phyloP scores from a whole-genome alignment of 2,329 filamentous ascomycete genomes.

The Alternaria sp. region DNA sequence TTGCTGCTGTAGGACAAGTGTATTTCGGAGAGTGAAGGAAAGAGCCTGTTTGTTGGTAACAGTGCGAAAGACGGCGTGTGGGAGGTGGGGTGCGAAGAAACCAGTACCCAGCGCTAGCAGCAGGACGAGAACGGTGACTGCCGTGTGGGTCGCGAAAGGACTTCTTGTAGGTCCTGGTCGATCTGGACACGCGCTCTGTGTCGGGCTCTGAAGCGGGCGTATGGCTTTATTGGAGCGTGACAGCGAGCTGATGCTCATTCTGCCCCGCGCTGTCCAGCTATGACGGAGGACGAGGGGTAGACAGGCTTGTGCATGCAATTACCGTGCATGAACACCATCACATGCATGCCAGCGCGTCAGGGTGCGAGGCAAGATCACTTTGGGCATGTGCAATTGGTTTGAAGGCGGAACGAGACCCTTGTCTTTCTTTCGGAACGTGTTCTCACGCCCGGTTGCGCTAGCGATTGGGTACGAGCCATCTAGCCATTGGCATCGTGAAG shows the following conservation, averaged over 20 bases:
- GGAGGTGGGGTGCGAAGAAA: constrained; percentile 50
- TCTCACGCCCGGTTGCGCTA: constrained; percentile 21
- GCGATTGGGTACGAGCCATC: constrained; percentile 16
- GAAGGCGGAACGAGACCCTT: constrained; percentile 12
- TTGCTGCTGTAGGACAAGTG: constrained; percentile 37
- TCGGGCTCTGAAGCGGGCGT: constrained; percentile 14
- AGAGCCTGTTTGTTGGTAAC: constrained; percentile 36
- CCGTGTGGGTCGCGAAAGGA: constrained; percentile 32
- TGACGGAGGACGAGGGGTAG: constrained; percentile 32
- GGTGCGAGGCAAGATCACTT: constrained; percentile 8
- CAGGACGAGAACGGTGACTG: constrained; percentile 43
- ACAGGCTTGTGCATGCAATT: constrained; percentile 24
- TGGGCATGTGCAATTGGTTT: constrained; percentile 13
- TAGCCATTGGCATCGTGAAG: constrained; percentile 15
- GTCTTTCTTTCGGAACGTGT: background rate
- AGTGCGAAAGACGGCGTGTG: constrained; percentile 42
- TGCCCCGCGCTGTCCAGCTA: constrained; percentile 30
- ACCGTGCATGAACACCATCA: constrained; percentile 24
- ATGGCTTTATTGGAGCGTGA: constrained; percentile 29
- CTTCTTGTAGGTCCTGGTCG: constrained; percentile 11
- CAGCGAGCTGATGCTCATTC: constrained; percentile 22
- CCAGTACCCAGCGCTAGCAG: constrained; percentile 48
- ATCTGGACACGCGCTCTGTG: constrained; percentile 4
- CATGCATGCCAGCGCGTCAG: constrained; percentile 23
- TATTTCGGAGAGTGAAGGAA: constrained; percentile 36